Evolutionary conservation across 306 rosid genomes (phyloP), one percentile per base, ranked within the genome.

Genomic region (Trifolium dubium): DNA sequence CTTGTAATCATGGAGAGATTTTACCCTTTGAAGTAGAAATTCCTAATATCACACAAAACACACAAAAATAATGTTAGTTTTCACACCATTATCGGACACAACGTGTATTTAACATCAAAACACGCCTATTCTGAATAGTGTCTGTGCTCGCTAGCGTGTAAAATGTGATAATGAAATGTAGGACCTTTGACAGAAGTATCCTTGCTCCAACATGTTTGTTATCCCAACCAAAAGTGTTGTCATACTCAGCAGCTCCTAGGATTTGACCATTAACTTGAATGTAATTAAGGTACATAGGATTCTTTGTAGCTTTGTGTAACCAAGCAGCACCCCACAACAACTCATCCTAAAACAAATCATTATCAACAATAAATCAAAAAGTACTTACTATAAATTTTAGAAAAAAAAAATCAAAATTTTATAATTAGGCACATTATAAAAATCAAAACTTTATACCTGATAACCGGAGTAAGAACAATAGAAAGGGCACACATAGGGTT

Each of bases 301-400:
- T 92, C 80, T 78, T 89, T 13, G 99, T 95, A 43, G 99, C 99
- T 74, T 83, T 95, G 67, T 92, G 98, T 34, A 95, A 84, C 99
- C 99, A 95, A 68, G 98, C 99, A 76, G 99, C 99, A 28, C 96
- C 99, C 99, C 99, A 95, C 77, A 95, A 76, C 39, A 95, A 83
- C 85, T 95, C 99, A 88, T 95, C 99, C 99, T 94, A 68, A 23
- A 23, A 5, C 14, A 73, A 34, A 23, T 70, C 50, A 44, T 44
- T 56, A 56, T 9, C 17, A 34, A 31, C 35, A 1, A 55, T 18
- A 35, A 68, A 17, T 17, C 60, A 54, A 4, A 23, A 70, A 23
- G n/a, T n/a, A n/a, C n/a, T n/a, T n/a, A 55, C 58, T 23, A 37
- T 5, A 23, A 3, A 34, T 30, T 30, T 74, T 2, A 70, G 35